A percentile compares a stretch with the other conserved stretches of the same genome.
Conservation (phyloP, 257 asterid species). For the Forsythia viridissima region DNA sequence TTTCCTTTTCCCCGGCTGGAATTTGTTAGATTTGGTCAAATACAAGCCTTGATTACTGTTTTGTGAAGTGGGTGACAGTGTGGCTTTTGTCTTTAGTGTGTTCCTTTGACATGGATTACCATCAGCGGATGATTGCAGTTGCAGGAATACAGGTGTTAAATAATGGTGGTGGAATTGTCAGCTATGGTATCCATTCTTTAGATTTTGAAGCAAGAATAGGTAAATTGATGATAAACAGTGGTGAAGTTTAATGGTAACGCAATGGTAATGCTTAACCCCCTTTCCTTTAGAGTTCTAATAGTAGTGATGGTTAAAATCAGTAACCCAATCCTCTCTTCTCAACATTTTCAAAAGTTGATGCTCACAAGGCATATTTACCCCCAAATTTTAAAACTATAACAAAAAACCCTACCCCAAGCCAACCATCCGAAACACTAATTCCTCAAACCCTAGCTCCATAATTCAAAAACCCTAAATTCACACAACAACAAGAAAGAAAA, state of each 20-base stretch:
- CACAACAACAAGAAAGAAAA: background rate
- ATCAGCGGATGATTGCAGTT: background rate
- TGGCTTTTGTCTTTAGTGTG: background rate
- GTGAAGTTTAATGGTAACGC: background rate
- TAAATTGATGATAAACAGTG: background rate
- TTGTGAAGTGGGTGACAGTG: background rate
- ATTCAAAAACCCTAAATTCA: conserved; percentile 2
- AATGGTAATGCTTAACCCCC: too few relatives aligned
- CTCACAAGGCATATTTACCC: background rate
- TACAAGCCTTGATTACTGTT: background rate
- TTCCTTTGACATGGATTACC: background rate
- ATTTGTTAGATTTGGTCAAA: background rate
- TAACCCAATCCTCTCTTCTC: background rate
- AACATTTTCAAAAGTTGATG: background rate
- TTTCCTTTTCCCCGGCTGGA: background rate
- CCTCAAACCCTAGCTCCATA: background rate
- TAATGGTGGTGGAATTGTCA: background rate
- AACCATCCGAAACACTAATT: background rate
- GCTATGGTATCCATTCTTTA: background rate
- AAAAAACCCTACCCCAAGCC: background rate
- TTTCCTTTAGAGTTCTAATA: too few relatives aligned
- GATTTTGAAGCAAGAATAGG: background rate
- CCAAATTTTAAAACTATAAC: background rate
- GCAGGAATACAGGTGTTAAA: background rate
- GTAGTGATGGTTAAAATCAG: background rate